Evolutionary conservation across 345 rosid genomes (phyloP), one percentile per base, ranked within the genome.

Genomic region (Corchorus capsularis): DNA sequence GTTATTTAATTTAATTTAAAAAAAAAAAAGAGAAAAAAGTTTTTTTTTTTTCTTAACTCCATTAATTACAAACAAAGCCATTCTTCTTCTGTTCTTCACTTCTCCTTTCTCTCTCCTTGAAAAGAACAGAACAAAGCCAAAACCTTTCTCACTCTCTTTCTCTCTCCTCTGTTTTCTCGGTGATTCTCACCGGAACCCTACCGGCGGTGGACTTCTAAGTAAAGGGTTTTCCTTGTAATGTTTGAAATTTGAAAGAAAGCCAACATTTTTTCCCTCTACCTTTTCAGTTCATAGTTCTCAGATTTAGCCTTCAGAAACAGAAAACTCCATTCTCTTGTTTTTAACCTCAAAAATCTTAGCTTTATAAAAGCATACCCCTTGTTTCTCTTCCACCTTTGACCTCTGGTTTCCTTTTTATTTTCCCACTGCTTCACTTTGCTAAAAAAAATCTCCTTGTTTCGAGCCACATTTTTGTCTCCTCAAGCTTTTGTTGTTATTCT

Each of bases 171-270:
- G 16, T 4, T 13, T 71, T 6, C 3, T 76, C 71, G 80, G 53
- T 56, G 65, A 37, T 50, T 13, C 50, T 63, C 52, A 52, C 75
- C 63, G 77, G 67, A 71, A 61, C 71, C 56, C 63, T 49, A 61
- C 50, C 56, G 37, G 14, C 37, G 16, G 77, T 52, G 78, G 53
- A 1, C 12, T 8, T 69, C 16, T 34, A 0, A 69, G 61, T n/a
- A 35, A 6, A 52, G 73, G 47, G 32, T 10, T 69, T 34, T 53
- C 45, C 32, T 34, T 69, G 5, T 52, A 45, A 34, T 9, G 17
- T 34, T 45, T 53, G 47, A 69, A 69, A 16, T 34, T 52, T 52
- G 22, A 11, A 67, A 46, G 37, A 13, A 22, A 67, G 55, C 8
- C 13, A 69, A 69, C 46, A 45, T 45, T 66, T 60, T 27, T 15